phyloP scores from a whole-genome alignment of 1,284 basidiomycete species.

The Cerioporus squamosus region DNA sequence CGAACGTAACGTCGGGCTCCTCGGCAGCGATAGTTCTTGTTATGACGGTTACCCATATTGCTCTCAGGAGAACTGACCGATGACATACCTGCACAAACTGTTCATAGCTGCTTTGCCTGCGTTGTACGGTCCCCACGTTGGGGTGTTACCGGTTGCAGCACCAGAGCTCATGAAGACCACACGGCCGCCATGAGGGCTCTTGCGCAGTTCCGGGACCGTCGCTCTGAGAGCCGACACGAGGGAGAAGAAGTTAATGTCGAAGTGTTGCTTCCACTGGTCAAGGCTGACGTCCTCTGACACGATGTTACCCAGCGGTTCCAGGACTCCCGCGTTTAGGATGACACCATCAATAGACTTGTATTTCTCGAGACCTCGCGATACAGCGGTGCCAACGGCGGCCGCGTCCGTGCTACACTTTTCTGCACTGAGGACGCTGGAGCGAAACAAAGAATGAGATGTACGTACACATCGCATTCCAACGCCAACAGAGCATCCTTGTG shows the following conservation, averaged over 20 bases:
- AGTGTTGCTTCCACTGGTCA: conserved; percentile 64
- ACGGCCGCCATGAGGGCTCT: conserved; percentile 61
- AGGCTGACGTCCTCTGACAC: conserved; percentile 40
- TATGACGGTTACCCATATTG: not conserved
- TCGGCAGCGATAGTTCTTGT: conserved; percentile 77
- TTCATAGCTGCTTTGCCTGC: conserved; percentile 87
- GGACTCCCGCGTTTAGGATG: conserved; percentile 78
- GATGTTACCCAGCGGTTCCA: conserved; percentile 56
- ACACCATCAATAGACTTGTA: conserved; percentile 74
- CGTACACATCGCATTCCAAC: conserved; percentile 77
- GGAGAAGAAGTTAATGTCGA: conserved; percentile 87
- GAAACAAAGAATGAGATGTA: conserved; percentile 27
- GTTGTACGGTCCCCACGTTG: conserved; percentile 82
- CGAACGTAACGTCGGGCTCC: conserved; percentile 72
- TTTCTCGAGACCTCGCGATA: conserved; percentile 49
- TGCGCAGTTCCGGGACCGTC: conserved; percentile 69
- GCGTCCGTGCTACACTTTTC: conserved; percentile 55
- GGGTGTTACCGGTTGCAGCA: conserved; percentile 67
- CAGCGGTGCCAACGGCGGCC: conserved; percentile 54
- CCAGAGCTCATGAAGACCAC: conserved; percentile 86
- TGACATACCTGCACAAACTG: conserved; percentile 68
- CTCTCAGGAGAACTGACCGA: not conserved
- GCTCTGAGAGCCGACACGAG: conserved; percentile 69
- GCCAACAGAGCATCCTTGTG: conserved; percentile 52
- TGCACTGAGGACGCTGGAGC: conserved; percentile 14